Percentiles rank a stretch among this genome's conserved stretches.
Conservation (phyloP, 1,284 basidiomycete genomes). For the Malassezia obtusa region DNA sequence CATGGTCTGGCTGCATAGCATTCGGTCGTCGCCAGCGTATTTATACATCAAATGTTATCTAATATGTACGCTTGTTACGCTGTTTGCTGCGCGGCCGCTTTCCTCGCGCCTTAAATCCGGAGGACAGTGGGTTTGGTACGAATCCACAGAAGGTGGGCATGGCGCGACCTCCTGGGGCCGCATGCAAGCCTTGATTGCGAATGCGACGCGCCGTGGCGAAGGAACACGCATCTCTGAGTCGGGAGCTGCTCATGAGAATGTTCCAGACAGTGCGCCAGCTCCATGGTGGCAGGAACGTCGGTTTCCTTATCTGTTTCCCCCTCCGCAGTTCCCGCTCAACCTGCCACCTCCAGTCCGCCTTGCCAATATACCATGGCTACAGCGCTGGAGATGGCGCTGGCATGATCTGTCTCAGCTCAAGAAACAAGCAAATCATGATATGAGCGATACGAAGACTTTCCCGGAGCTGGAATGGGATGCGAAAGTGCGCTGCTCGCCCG, state of each 20-base stretch:
- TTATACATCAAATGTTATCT: slow-evolving; percentile 42
- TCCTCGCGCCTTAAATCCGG: slow-evolving; percentile 26
- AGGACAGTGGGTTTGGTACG: slow-evolving; percentile 14
- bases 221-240: not conserved
- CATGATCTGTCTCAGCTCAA: slow-evolving; percentile 30
- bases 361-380: slow-evolving; percentile 7
- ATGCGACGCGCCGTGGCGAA: slow-evolving; percentile 7
- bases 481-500: slow-evolving; percentile 24
- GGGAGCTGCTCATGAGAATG: not conserved
- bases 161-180: slow-evolving; percentile 12
- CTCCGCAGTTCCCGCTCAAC: slow-evolving; percentile 19
- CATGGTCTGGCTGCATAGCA: slow-evolving; percentile 8
- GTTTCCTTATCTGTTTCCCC: slow-evolving; percentile 23
- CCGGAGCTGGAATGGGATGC: slow-evolving; percentile 40
- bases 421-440: slow-evolving; percentile 19
- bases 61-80: slow-evolving; percentile 35
- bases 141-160: slow-evolving; percentile 12
- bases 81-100: slow-evolving; percentile 35
- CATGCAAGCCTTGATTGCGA: slow-evolving; percentile 7
- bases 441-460: slow-evolving; percentile 23
- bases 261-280: not conserved
- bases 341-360: slow-evolving; percentile 14
- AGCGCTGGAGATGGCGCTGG: slow-evolving; percentile 27
- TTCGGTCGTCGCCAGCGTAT: slow-evolving; percentile 36
- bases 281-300: slow-evolving; percentile 16